Base-by-base conservation (phyloP, 257 asterid species). In the Sherardia arvensis region DNA sequence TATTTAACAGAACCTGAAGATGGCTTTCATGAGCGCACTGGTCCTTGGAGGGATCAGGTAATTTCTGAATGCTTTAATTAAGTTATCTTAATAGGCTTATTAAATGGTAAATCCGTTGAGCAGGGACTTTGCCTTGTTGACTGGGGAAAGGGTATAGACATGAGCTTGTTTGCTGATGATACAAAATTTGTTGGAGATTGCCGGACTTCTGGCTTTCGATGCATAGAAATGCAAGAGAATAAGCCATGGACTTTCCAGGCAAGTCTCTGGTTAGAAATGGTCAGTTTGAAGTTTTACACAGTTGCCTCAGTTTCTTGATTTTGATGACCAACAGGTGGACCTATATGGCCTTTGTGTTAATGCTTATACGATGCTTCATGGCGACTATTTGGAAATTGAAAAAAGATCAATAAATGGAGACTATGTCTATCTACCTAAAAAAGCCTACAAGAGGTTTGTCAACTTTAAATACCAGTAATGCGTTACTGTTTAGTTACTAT, bases 61-160 rank as follows among this genome's bases (percentile, higher is more conserved):
- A 73, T 66, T 69, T 80, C 61, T 61, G n/a, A 29, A 60, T 43
- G 25, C 76, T 32, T 47, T 4, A 21, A 29, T 56, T 38, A 32
- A 20, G 49, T 53, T 51, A 30, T 47, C 22, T 48, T 26, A 53
- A 21, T 3, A 64, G 53, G 62, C 28, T 27, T 54, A 66, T 62
- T 38, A 47, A 47, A 73, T 54, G 71, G 15, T 60, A 38, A 11
- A 58, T 74, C 58, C 57, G 18, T 36, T 63, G 47, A 67, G 59
- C 88, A 93, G 99, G 99, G 99, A 49, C 90, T 90, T 71, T 85
- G 95, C 81, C 95, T 93, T 64, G 94, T 93, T 7, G 97, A 93
- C 78, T 93, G 97, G 99, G 99, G 99, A 53, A 81, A 90, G 80
- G 95, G 97, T 61, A 90, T 93, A 53, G 99, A 90, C 70, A 74